A percentile compares a stretch with the other conserved stretches of the same genome.
Evolutionary conservation across 1,284 basidiomycete genomes (phyloP).

Genomic region (Apiotrichum siamense): DNA sequence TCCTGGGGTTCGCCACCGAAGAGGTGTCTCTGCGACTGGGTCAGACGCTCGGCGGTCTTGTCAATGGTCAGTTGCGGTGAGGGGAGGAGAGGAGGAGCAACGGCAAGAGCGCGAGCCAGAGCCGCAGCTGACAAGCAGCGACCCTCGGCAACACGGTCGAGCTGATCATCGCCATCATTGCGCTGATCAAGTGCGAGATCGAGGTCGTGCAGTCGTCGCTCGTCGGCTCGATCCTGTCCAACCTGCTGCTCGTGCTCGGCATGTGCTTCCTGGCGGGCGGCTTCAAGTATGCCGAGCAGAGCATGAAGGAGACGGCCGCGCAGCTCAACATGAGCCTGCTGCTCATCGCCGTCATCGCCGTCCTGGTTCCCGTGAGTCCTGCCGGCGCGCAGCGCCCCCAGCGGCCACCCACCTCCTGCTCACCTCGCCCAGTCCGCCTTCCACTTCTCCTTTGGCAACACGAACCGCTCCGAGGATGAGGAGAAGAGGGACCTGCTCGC

Average conservation of each 20-base stretch:
- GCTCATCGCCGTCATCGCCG: conserved; percentile 50
- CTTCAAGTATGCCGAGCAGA: conserved; percentile 44
- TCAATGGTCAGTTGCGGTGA: no score
- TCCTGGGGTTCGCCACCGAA: conserved; percentile 71
- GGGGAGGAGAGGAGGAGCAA: no score
- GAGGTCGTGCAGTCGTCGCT: conserved; percentile 78
- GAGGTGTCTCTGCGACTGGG: conserved; percentile 73
- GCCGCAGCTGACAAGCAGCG: no score
- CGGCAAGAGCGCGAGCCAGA: no score
- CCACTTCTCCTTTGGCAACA: conserved; percentile 47
- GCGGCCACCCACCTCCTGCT: no score
- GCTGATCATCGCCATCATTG: conserved; percentile 81
- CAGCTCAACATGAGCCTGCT: conserved; percentile 51
- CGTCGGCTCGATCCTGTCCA: conserved; percentile 63
- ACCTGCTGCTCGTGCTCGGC: conserved; percentile 79
- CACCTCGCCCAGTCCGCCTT: conserved; percentile 48
- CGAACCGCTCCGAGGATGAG: conserved; percentile 34
- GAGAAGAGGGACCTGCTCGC: conserved; percentile 56
- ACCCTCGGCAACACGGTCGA: conserved; percentile 55
- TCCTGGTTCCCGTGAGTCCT: conserved; percentile 41
- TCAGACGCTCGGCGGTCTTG: conserved; percentile 72
- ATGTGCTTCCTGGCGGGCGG: conserved; percentile 54
- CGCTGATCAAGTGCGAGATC: conserved; percentile 72
- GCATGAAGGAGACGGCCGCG: conserved; percentile 44
- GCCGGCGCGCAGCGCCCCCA: no score